Evolutionary conservation across 108 stramenopile genomes (phyloP), one percentile per base, ranked within the genome.

Genomic region (Nitzschia sp.): DNA sequence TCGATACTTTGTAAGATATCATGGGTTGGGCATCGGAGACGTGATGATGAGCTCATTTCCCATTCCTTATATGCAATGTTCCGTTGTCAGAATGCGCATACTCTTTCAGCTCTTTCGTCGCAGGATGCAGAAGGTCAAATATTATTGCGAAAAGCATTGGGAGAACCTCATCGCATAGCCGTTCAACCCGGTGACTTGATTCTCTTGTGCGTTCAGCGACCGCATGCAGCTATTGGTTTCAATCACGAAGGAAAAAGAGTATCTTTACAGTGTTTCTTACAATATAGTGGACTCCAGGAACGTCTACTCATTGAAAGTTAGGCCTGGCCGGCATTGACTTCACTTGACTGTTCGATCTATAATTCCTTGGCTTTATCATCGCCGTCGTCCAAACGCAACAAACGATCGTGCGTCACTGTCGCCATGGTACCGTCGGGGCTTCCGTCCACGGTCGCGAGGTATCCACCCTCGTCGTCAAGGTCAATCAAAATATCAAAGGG

Each of bases 181-280:
- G 83, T 85, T 0, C 63, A 85, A 57, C 77, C 87, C 5, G 93
- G 93, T 3, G 93, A 95, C 74, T 75, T 95, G 25, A 78, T 91
- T 4, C 46, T 95, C 60, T 54, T 95, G 9, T 92, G 93, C 73
- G 91, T 82, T 2, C 91, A 95, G 67, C 77, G 87, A 30, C 93
- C 93, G 23, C 93, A 95, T 70, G 84, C 83, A 44, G 93, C 90
- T 21, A 77, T 91, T 50, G 93, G 93, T 2, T 95, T 95, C 68
- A 22, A 36, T 19, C 72, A 76, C 38, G 45, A 75, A 52, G 88
- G 85, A 0, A 73, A 72, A 16, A 73, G 93, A 58, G 87, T 94
- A 8, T 89, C 88, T 0, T 72, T 91, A 57, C 90, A 91, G 61
- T 85, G 88, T 45, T 91, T 91, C 76, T 60, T 91, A 32, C 85